phyloP scores from a whole-genome alignment of 1,139 yeast genomes.

The Hemisphaericaspora lyxosophila region DNA sequence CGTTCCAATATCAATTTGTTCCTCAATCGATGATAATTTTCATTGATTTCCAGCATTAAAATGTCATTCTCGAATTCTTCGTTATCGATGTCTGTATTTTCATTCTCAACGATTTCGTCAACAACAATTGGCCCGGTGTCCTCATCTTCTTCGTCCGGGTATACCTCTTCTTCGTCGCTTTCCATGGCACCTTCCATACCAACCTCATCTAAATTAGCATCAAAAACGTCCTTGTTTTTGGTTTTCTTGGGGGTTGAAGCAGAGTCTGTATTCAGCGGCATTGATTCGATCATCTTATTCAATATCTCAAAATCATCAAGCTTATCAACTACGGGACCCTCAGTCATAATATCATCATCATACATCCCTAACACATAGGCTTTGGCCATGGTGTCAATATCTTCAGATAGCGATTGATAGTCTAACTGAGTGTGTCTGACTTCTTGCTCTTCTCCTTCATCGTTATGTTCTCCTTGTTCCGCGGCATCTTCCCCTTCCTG shows the following conservation, averaged over 20 bases:
- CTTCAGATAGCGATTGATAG: conserved; percentile 35
- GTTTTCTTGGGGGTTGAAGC: conserved; percentile 10
- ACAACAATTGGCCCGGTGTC: conserved; percentile 39
- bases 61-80: conserved; percentile 27
- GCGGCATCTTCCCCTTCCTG: neutral
- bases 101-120: conserved; percentile 40
- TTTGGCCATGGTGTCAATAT: conserved; percentile 54
- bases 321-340: conserved; percentile 57
- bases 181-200: conserved; percentile 21
- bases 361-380: conserved; percentile 61
- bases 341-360: conserved; percentile 53
- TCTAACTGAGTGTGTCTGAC: conserved; percentile 36
- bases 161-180: conserved; percentile 21
- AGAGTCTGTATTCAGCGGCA: conserved; percentile 15
- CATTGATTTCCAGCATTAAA: conserved; percentile 45
- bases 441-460: conserved; percentile 5
- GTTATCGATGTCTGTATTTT: conserved; percentile 17
- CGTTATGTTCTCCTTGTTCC: neutral
- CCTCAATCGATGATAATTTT: conserved; percentile 59
- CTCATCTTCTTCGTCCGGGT: conserved; percentile 29
- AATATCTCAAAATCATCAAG: conserved; percentile 55
- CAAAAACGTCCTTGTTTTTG: conserved; percentile 11
- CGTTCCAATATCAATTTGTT: conserved; percentile 46
- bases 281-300: conserved; percentile 47
- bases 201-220: conserved; percentile 21